A percentile compares a stretch with the other conserved stretches of the same genome.
Evolutionary conservation across 1,284 basidiomycete genomes (phyloP).

Genomic region (Meripilus lineatus): DNA sequence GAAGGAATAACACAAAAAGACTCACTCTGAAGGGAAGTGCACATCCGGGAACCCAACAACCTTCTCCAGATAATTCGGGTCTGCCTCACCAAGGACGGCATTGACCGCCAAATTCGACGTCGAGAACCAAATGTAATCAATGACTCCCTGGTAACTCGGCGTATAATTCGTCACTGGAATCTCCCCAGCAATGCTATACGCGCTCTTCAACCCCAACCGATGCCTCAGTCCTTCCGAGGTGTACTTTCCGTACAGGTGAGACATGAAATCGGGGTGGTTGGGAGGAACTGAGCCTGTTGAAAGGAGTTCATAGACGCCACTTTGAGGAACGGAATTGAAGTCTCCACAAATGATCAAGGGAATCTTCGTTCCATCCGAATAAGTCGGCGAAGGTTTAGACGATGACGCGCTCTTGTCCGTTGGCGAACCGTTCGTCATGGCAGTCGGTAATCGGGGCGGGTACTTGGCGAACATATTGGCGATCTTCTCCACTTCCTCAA

Average conservation of each 20-base stretch:
- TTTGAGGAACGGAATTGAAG: slow-evolving; percentile 87
- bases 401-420: slow-evolving; percentile 31
- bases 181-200: slow-evolving; percentile 69
- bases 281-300: slow-evolving; percentile 66
- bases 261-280: slow-evolving; percentile 91
- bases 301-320: slow-evolving; percentile 93
- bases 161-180: slow-evolving; percentile 89
- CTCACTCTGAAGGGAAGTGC: slow-evolving; percentile 94
- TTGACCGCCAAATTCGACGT: slow-evolving; percentile 77
- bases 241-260: slow-evolving; percentile 88
- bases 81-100: slow-evolving; percentile 86
- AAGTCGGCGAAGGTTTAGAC: slow-evolving; percentile 56
- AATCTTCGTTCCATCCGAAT: slow-evolving; percentile 83
- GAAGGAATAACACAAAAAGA: slow-evolving; percentile 23
- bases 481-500: slow-evolving; percentile 93
- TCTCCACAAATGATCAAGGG: slow-evolving; percentile 92
- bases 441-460: slow-evolving; percentile 55
- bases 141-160: slow-evolving; percentile 76
- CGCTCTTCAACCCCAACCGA: slow-evolving; percentile 76
- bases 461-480: slow-evolving; percentile 82
- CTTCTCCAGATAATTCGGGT: slow-evolving; percentile 82
- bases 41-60: slow-evolving; percentile 96
- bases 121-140: slow-evolving; percentile 96
- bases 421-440: slow-evolving; percentile 25
- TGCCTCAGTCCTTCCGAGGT: slow-evolving; percentile 89